phyloP scores from a whole-genome alignment of 306 rosid genomes.

The Canavalia gladiata region DNA sequence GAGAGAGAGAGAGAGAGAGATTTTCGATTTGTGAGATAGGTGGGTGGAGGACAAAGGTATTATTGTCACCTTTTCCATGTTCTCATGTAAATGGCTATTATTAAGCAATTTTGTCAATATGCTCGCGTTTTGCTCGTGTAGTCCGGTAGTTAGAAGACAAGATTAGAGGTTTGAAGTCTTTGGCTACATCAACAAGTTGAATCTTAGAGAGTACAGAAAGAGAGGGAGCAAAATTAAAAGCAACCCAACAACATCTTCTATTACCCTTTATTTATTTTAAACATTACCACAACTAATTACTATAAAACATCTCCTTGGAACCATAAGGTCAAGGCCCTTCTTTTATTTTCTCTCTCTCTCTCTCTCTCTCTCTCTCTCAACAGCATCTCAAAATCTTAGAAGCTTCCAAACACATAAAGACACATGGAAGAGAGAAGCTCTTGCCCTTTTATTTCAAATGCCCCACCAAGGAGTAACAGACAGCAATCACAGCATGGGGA shows the following conservation, averaged over 20 bases:
- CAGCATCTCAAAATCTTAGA: slow-evolving; percentile 69
- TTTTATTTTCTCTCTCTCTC: no score
- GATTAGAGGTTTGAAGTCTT: slow-evolving; percentile 51
- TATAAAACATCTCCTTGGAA: not conserved
- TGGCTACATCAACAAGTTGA: slow-evolving; percentile 48
- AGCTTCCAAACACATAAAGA: slow-evolving; percentile 72
- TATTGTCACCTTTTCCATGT: slow-evolving; percentile 62
- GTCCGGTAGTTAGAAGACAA: slow-evolving; percentile 73
- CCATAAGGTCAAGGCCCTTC: slow-evolving; percentile 31
- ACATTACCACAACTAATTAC: not conserved
- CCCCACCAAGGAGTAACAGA: slow-evolving; percentile 74
- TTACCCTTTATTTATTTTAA: not conserved
- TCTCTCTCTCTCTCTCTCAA: not conserved
- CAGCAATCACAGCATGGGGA: slow-evolving; percentile 45
- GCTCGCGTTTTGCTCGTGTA: slow-evolving; percentile 65
- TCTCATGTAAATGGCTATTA: slow-evolving; percentile 51
- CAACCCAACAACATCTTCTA: not conserved
- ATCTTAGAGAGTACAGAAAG: slow-evolving; percentile 39
- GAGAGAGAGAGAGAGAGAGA: not conserved
- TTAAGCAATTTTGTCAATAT: slow-evolving; percentile 59
- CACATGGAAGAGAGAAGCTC: slow-evolving; percentile 60
- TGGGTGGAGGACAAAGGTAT: slow-evolving; percentile 62
- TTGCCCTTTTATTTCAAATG: slow-evolving; percentile 58
- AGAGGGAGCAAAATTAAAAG: not conserved
- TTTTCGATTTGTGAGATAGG: slow-evolving; percentile 48